A percentile compares a stretch with the other conserved stretches of the same genome.
Conservation (phyloP, 495 filamentous ascomycete species). For the Acidomyces sp. region DNA sequence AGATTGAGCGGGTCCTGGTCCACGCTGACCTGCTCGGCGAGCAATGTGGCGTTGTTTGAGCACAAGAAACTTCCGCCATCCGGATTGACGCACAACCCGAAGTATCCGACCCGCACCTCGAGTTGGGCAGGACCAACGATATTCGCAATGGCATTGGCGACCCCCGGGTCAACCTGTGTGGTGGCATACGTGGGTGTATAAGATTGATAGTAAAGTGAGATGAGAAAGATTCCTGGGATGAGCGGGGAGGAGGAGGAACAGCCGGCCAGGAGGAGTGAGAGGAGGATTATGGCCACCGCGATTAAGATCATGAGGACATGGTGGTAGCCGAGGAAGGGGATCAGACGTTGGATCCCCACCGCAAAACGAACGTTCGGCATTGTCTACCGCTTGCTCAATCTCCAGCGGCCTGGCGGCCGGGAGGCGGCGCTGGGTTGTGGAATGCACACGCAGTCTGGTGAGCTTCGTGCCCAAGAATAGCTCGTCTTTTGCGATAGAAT, state of each 20-base stretch:
- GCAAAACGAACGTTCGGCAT: slow-evolving; percentile 32
- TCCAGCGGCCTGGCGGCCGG: too few relatives aligned
- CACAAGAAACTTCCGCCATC: slow-evolving; percentile 61
- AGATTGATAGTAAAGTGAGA: slow-evolving; percentile 58
- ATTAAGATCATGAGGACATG: slow-evolving; percentile 98
- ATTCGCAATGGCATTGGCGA: slow-evolving; percentile 59
- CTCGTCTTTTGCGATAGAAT: too few relatives aligned
- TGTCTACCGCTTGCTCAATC: too few relatives aligned
- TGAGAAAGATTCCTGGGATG: slow-evolving; percentile 68
- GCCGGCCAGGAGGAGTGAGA: slow-evolving; percentile 70
- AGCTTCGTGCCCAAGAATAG: too few relatives aligned
- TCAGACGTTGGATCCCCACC: slow-evolving; percentile 39
- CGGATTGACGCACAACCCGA: slow-evolving; percentile 64
- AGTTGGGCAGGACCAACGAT: slow-evolving; percentile 55
- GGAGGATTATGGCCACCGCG: slow-evolving; percentile 80
- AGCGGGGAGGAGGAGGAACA: slow-evolving; percentile 65
- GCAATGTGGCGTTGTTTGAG: slow-evolving; percentile 62
- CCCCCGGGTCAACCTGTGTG: slow-evolving; percentile 73
- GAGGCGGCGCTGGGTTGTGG: too few relatives aligned
- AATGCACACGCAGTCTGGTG: too few relatives aligned
- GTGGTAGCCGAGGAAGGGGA: slow-evolving; percentile 95
- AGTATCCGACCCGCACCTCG: slow-evolving; percentile 59
- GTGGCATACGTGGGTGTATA: slow-evolving; percentile 54
- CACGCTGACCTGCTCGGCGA: slow-evolving; percentile 53
- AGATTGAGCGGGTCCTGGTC: slow-evolving; percentile 70